These are phyloP conservation scores for Penicillium aurantiogriseum DNA, from an alignment of 2,329 filamentous ascomycete species.

Conservation along the genomic window DNA sequence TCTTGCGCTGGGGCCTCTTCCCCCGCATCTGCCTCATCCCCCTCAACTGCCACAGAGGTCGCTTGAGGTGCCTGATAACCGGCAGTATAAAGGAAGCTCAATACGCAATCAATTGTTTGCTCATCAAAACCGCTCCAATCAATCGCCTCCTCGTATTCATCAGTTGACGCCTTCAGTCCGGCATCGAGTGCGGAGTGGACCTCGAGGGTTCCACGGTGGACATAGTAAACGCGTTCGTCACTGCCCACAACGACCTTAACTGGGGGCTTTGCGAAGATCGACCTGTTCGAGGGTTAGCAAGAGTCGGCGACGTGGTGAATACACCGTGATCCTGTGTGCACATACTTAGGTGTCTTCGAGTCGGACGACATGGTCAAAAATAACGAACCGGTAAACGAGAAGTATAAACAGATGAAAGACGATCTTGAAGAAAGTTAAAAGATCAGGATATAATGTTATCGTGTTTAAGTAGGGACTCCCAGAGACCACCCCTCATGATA, in stretches of 20 bases:
- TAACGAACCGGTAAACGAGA: background rate
- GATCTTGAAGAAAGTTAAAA: background rate
- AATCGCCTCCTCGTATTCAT: background rate
- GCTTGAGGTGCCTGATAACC: background rate
- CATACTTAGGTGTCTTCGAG: background rate
- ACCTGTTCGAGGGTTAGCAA: background rate
- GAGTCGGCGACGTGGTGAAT: background rate
- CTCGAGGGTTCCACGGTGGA: slow-evolving; percentile 4
- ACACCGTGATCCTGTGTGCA: background rate
- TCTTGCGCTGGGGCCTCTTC: slow-evolving; percentile 1
- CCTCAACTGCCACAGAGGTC: background rate
- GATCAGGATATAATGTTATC: background rate
- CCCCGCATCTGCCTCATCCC: background rate
- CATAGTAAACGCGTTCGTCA: background rate
- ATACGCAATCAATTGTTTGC: slow-evolving; percentile 2
- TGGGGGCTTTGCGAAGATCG: slow-evolving; percentile 3
- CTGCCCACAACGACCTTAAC: background rate
- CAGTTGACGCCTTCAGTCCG: background rate
- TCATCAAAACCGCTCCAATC: slow-evolving; percentile 4
- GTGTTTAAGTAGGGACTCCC: background rate
- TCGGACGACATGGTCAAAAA: background rate
- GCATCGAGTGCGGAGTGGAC: background rate
- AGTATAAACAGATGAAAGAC: no score
- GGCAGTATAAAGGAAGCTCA: slow-evolving; percentile 2
- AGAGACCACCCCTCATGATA: background rate